phyloP scores from a whole-genome alignment of 768 basidiomycete species.

The Lactarius evosmus region DNA sequence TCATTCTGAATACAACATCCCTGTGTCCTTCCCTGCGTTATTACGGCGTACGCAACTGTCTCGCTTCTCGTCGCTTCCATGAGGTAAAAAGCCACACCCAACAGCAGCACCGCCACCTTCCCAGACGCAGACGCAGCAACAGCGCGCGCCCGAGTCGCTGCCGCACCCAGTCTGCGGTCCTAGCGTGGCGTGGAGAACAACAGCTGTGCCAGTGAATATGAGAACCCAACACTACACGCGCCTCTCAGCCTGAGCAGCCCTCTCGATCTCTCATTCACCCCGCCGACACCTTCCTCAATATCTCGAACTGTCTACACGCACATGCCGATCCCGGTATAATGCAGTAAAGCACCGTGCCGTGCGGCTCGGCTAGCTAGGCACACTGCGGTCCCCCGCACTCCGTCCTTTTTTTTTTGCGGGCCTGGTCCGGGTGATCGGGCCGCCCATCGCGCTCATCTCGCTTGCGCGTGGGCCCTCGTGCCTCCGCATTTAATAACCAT shows the following conservation, averaged over 20 bases:
- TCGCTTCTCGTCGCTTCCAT: slow-evolving; percentile 31
- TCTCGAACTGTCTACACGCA: slow-evolving; percentile 42
- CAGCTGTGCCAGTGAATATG: background rate
- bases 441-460: slow-evolving; percentile 32
- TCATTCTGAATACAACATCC: slow-evolving; percentile 37
- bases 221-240: slow-evolving; percentile 29
- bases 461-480: slow-evolving; percentile 36
- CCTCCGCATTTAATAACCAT: too few species aligned
- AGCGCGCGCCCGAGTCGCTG: background rate
- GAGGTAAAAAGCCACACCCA: slow-evolving; percentile 32
- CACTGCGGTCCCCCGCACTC: too few species aligned
- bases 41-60: slow-evolving; percentile 31
- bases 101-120: background rate
- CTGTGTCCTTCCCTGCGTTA: slow-evolving; percentile 39
- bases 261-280: slow-evolving; percentile 40
- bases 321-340: slow-evolving; percentile 41
- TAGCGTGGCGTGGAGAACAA: background rate
- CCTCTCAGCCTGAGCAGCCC: slow-evolving; percentile 37
- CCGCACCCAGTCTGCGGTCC: background rate
- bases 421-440: background rate
- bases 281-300: slow-evolving; percentile 39
- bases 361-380: background rate
- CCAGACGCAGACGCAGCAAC: background rate
- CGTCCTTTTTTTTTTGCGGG: background rate
- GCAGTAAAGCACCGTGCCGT: slow-evolving; percentile 37